Evolutionary conservation across 2,329 filamentous ascomycete species (phyloP).

Genomic region (Fusarium stilboides): DNA sequence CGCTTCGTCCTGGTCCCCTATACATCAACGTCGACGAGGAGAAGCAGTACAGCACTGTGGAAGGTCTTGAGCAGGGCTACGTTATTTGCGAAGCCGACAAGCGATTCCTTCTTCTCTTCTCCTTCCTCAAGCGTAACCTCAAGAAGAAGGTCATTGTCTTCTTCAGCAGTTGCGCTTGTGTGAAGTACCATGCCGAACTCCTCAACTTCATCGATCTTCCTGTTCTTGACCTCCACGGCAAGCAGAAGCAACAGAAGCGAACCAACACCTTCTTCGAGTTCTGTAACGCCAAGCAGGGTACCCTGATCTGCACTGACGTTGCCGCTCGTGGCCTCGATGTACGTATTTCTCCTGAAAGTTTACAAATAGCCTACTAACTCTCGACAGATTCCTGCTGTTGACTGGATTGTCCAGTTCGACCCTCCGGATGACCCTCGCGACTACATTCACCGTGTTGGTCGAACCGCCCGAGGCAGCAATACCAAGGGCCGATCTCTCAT

Average conservation of each 20-base stretch:
- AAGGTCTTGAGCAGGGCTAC: slow-evolving; percentile 95
- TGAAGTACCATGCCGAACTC: slow-evolving; percentile 95
- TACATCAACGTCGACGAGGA: slow-evolving; percentile 97
- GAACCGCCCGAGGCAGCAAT: slow-evolving; percentile 88
- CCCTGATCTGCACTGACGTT: slow-evolving; percentile 95
- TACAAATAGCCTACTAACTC: slow-evolving; percentile 27
- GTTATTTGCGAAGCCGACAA: slow-evolving; percentile 94
- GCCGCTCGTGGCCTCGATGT: slow-evolving; percentile 93
- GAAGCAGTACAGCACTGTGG: slow-evolving; percentile 92
- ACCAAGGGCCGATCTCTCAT: slow-evolving; percentile 90
- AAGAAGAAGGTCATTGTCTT: slow-evolving; percentile 99
- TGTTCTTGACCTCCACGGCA: slow-evolving; percentile 88
- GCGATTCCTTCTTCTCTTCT: slow-evolving; percentile 93
- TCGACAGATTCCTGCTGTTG: slow-evolving; percentile 85
- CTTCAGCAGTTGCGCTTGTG: slow-evolving; percentile 91
- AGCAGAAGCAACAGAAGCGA: slow-evolving; percentile 99
- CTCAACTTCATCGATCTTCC: slow-evolving; percentile 98
- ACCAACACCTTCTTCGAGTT: slow-evolving; percentile 99
- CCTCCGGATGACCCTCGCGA: slow-evolving; percentile 91
- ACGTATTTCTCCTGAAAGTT: slow-evolving; percentile 51
- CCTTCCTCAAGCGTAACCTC: slow-evolving; percentile 88
- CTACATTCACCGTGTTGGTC: slow-evolving; percentile 96
- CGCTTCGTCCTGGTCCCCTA: slow-evolving; percentile 88
- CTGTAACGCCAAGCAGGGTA: slow-evolving; percentile 81
- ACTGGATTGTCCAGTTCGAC: slow-evolving; percentile 97